Percentiles rank a stretch among this genome's conserved stretches.
Conservation (phyloP, 768 basidiomycete genomes). For the Favolaschia claudopus region DNA sequence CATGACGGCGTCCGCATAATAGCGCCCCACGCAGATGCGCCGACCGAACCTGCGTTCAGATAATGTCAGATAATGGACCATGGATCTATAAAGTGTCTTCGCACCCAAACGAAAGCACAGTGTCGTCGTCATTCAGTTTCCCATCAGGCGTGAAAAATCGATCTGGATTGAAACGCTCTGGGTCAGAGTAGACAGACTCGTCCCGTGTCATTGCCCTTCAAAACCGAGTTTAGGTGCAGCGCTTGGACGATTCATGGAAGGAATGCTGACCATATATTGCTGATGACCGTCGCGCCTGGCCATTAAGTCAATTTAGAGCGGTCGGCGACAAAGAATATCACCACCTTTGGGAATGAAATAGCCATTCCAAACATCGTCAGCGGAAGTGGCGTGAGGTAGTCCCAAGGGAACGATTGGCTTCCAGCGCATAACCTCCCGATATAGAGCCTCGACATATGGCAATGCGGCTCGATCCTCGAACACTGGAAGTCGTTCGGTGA, state of each 20-base stretch:
- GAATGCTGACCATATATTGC: neutral
- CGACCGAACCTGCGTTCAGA: constrained; percentile 36
- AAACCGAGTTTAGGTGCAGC: neutral
- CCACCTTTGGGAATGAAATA: constrained; percentile 37
- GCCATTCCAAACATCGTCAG: constrained; percentile 37
- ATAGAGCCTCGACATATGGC: constrained; percentile 21
- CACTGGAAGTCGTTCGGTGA: constrained; percentile 22
- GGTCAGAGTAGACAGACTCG: constrained; percentile 38
- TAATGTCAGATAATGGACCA: too few relatives aligned
- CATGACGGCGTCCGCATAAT: constrained; percentile 36
- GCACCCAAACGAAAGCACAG: too few relatives aligned
- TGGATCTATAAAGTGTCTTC: too few relatives aligned
- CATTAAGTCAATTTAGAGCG: too few relatives aligned
- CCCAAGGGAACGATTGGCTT: constrained; percentile 20
- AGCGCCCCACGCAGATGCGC: constrained; percentile 13
- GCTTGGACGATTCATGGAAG: neutral
- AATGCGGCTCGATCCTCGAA: constrained; percentile 14
- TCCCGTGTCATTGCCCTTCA: constrained; percentile 43
- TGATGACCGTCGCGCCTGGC: constrained; percentile 20
- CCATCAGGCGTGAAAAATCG: constrained; percentile 38
- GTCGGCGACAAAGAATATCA: constrained; percentile 29
- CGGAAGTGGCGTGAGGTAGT: constrained; percentile 30
- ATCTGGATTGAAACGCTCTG: constrained; percentile 41
- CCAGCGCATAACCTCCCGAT: constrained; percentile 22
- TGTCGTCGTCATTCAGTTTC: constrained; percentile 28